These are phyloP conservation scores for Cerioporus squamosus DNA, from an alignment of 1,284 basidiomycete species.

Conservation along the genomic window DNA sequence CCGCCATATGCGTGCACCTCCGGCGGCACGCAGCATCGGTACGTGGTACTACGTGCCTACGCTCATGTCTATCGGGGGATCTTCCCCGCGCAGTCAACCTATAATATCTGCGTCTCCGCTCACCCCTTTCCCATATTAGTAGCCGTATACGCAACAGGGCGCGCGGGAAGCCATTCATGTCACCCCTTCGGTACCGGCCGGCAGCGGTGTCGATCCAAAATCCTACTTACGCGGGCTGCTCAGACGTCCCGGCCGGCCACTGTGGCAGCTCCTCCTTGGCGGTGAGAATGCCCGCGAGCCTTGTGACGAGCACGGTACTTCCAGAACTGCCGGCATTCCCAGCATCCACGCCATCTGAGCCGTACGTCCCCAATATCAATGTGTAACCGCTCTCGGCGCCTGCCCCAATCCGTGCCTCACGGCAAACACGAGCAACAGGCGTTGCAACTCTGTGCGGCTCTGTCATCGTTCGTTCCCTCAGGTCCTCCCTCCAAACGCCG, in stretches of 20 bases:
- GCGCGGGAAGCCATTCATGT: not conserved
- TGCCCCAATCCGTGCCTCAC: conserved; percentile 22
- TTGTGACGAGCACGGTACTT: conserved; percentile 17
- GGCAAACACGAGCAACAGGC: conserved; percentile 28
- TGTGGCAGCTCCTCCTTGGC: conserved; percentile 3
- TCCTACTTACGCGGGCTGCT: not conserved
- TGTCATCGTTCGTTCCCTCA: conserved; percentile 9
- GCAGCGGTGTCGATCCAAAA: not conserved
- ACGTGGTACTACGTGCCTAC: no score
- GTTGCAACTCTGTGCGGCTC: conserved; percentile 16
- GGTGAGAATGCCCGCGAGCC: conserved; percentile 16
- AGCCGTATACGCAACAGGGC: no score
- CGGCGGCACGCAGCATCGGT: not conserved
- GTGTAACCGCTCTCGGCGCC: conserved; percentile 4
- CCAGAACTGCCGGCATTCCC: conserved; percentile 20
- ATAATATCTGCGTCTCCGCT: not conserved
- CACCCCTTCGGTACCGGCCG: conserved; percentile 12
- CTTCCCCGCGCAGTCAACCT: not conserved
- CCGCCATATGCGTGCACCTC: not conserved
- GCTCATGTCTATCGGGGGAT: not conserved
- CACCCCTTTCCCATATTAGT: no score
- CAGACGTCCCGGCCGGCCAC: conserved; percentile 1
- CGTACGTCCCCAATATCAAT: conserved; percentile 10
- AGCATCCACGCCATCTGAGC: conserved; percentile 4
- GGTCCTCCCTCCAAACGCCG: conserved; percentile 15